phyloP scores from a whole-genome alignment of 371 early-diverging fungal genomes.

The Circinella umbellata region DNA sequence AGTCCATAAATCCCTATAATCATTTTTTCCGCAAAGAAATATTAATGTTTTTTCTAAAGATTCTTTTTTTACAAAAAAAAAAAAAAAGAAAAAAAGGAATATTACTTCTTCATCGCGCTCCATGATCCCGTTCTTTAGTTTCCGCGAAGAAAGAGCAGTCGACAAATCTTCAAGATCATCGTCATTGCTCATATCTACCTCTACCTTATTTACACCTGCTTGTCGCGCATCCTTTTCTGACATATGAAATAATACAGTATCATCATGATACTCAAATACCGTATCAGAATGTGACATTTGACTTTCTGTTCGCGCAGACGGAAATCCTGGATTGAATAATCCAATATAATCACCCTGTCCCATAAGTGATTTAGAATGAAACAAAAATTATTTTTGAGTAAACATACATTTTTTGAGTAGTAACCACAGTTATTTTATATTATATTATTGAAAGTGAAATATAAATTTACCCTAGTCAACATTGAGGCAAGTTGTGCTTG shows the following conservation, averaged over 20 bases:
- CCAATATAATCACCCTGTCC: slow-evolving; percentile 46
- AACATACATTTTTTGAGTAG: no score
- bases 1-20: slow-evolving; percentile 45
- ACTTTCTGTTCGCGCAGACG: slow-evolving; percentile 19
- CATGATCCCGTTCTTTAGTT: slow-evolving; percentile 26
- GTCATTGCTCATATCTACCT: neutral
- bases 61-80: slow-evolving; percentile 9
- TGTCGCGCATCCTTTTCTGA: slow-evolving; percentile 43
- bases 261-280: slow-evolving; percentile 32
- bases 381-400: neutral
- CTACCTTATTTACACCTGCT: slow-evolving; percentile 25
- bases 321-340: slow-evolving; percentile 29
- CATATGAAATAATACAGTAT: slow-evolving; percentile 47
- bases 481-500: slow-evolving; percentile 32
- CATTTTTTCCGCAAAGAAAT: neutral
- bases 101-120: slow-evolving; percentile 39
- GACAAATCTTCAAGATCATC: neutral
- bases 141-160: neutral
- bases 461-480: slow-evolving; percentile 23
- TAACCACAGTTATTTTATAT: no score
- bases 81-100: neutral
- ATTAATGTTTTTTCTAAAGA: neutral
- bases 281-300: slow-evolving; percentile 31
- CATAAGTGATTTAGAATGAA: neutral
- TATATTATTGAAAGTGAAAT: neutral